Conservation (phyloP, 139 green algal species). For the Desmodesmus armatus region DNA sequence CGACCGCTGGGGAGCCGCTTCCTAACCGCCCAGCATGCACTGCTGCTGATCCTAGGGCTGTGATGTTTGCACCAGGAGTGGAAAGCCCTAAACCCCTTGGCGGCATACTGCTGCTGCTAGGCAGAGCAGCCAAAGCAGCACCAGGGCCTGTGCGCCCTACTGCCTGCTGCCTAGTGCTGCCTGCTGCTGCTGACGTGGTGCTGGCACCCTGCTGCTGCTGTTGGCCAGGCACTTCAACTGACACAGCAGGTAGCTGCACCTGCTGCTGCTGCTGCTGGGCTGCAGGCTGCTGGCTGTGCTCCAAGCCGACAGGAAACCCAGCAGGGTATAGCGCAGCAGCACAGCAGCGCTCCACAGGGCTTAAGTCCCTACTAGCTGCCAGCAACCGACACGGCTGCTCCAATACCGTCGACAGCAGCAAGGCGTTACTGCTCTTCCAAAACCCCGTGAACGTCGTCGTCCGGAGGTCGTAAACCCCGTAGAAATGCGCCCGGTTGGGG, state of each 20-base stretch:
- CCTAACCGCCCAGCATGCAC: too few species aligned
- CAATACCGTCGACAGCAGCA: slow-evolving; percentile 4
- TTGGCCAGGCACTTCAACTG: too few species aligned
- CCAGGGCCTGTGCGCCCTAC: too few species aligned
- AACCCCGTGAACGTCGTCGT: slow-evolving; percentile 17
- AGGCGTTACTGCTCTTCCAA: neutral
- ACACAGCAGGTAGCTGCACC: too few species aligned
- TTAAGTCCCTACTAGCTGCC: slow-evolving; percentile 17
- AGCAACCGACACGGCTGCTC: slow-evolving; percentile 19
- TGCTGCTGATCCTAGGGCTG: too few species aligned
- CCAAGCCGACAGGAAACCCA: slow-evolving; percentile 9
- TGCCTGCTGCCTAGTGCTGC: slow-evolving; percentile 3
- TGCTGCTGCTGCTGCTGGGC: slow-evolving; percentile 34
- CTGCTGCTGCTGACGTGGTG: slow-evolving; percentile 8
- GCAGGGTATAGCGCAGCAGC: slow-evolving; percentile 21
- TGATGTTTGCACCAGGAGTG: too few species aligned
- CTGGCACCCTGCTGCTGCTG: neutral
- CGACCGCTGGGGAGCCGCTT: too few species aligned
- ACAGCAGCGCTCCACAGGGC: slow-evolving; percentile 7
- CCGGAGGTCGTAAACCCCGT: slow-evolving; percentile 27
- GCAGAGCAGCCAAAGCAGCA: too few species aligned
- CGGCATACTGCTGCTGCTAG: too few species aligned
- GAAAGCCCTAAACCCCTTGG: too few species aligned
- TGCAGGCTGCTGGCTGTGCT: neutral
- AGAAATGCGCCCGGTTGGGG: slow-evolving; percentile 9